Base-by-base conservation (phyloP, 305 asterid species). In the Fraxinus baroniana region DNA sequence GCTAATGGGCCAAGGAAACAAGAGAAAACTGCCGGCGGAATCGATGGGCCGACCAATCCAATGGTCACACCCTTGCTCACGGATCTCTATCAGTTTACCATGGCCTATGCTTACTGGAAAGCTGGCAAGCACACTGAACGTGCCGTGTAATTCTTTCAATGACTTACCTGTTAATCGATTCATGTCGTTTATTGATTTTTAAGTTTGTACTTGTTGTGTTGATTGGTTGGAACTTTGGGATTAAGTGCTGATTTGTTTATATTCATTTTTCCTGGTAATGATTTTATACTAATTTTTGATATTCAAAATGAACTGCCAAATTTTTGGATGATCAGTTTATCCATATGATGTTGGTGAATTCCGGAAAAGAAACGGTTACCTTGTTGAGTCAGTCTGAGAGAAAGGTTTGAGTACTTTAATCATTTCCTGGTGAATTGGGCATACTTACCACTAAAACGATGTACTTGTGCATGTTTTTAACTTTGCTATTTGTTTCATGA, bases 31-130 rank as follows among this genome's bases (percentile, higher is more conserved):
- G 28, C 83, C 30, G 83, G 79, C 49, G 84, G 78, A 15, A 91
- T 90, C 82, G 93, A 83, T 66, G 90, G 94, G 5, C 98, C 99
- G 17, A 94, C 99, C 33, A 94, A 96, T 91, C 97, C 99, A 6
- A 94, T 94, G 98, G 98, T 94, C 44, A 94, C 99, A 15, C 99
- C 99, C 83, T 90, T 96, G 10, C 90, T 96, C 80, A 96, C 98
- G 82, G 98, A 94, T 89, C 98, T 96, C 71, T 96, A 96, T 83
- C 98, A 96, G 94, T 96, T 93, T 86, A 93, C 98, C 66, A 94
- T 96, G 99, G 99, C 98, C 32, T 96, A 96, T 83, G 99, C 99
- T 78, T 94, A 96, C 85, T 96, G 99, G 99, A 96, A 93, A 90
- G 98, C 95, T 77, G 93, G 92, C 55, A 96, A 96, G 76, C 97